phyloP scores from a whole-genome alignment of 192 early-diverging fungal species.

The Coemansia brasiliensis region DNA sequence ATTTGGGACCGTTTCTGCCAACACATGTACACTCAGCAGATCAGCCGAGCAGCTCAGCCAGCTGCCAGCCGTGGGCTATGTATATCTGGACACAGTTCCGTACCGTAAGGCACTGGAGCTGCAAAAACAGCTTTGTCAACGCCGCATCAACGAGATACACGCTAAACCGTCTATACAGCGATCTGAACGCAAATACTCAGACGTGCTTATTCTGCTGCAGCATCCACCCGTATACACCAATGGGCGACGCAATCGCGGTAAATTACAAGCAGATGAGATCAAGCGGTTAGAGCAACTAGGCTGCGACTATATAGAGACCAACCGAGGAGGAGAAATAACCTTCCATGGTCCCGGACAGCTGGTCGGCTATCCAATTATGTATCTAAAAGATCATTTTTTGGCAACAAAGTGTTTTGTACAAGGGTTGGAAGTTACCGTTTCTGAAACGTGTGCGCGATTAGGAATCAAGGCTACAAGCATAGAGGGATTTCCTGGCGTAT shows the following conservation, averaged over 20 bases:
- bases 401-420: conserved; percentile 77
- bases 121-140: conserved; percentile 60
- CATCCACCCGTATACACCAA: conserved; percentile 92
- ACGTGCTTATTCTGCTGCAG: conserved; percentile 71
- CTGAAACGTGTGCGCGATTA: conserved; percentile 67
- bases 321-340: conserved; percentile 90
- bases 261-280: conserved; percentile 52
- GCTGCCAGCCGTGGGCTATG: conserved; percentile 47
- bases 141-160: conserved; percentile 54
- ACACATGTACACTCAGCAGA: conserved; percentile 33
- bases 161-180: not conserved
- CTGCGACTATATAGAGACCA: conserved; percentile 67
- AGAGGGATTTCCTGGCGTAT: conserved; percentile 86
- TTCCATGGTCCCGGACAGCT: conserved; percentile 98
- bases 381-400: conserved; percentile 70
- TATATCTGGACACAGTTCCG: conserved; percentile 52
- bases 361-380: conserved; percentile 89
- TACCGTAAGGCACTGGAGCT: conserved; percentile 63
- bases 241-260: conserved; percentile 77
- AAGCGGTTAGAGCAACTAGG: conserved; percentile 59
- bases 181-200: conserved; percentile 8
- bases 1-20: not conserved
- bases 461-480: conserved; percentile 63
- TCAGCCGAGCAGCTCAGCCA: conserved; percentile 19
- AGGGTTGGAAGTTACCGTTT: conserved; percentile 73